Base-by-base conservation (phyloP, 2,329 filamentous ascomycete species). In the Apiospora malaysiana region DNA sequence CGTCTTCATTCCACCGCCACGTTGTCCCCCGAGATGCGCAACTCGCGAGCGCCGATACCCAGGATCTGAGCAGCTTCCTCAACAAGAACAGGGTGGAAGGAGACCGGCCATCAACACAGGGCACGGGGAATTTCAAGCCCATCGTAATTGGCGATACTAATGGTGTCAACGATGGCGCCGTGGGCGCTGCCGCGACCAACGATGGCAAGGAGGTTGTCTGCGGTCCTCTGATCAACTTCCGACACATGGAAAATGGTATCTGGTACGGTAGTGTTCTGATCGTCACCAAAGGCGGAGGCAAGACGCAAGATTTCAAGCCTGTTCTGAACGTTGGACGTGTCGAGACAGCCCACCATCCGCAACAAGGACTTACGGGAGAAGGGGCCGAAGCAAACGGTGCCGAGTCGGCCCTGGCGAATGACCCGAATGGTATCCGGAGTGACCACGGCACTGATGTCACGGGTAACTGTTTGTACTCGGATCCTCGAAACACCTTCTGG, bases 191-290 rank as follows among this genome's bases (percentile, higher is more conserved):
- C 5, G 71, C 56, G n/a, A 49, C 56, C 21, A 71, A 73, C 27
- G 86, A 88, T 67, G 86, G 86, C 65, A 86, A 83, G 77, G 89
- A 93, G 72, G 86, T 94, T 40, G 84, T 92, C 18, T 91, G 89
- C 75, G 93, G 93, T 0, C 93, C 93, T 25, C 83, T 95, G 74
- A 82, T 95, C 73, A 95, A 95, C 82, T 95, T 94, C 80, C 87
- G 91, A 74, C 88, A 89, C 77, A 94, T 92, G 89, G 89, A 91
- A 76, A 87, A 86, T 40, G 84, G 84, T 49, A 83, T 82, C 51
- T 98, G 95, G 95, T 86, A 93, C 76, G 95, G 95, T 71, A 97
- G 94, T 79, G 93, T 97, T 9, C 84, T 98, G 76, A 84, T 98
- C 68, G 94, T 98, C 69, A 93, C 92, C 21, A 90, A 88, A 68